Evolutionary conservation across 108 stramenopile genomes (phyloP), one percentile per base, ranked within the genome.

Genomic region (Skeletonema potamos): DNA sequence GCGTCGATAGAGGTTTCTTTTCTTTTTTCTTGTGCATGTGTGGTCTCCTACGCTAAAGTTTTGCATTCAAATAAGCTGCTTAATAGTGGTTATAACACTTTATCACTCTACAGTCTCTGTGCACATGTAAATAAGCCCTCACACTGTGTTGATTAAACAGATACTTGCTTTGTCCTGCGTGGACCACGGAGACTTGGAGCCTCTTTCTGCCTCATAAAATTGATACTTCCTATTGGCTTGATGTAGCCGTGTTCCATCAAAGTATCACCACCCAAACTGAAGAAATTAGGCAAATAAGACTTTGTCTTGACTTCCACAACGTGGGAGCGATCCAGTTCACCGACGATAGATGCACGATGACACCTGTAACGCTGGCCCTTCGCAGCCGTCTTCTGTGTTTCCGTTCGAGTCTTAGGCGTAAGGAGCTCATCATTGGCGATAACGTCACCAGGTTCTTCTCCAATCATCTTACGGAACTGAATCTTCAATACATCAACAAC

Each of bases 401-500:
- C 84, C 15, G 73, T 73, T 17, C 73, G 61, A n/a, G 43, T 61
- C 15, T 64, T 43, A 18, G 70, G 60, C 37, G 76, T 37, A 11
- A 83, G 63, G 17, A 85, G 62, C 3, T 83, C 84, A 61, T 86
- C 87, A 55, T 46, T 75, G 17, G 32, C 61, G 54, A 88, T 88
- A 12, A 73, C 56, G 10, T 81, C 84, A 37, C 89, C 89, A 6
- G 85, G 77, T 17, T 48, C 76, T 54, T 87, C 86, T 27, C 72
- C 57, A 41, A 89, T 87, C 29, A 82, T 13, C n/a, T 64, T 29
- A 1, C 73, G 60, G 74, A 87, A 82, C 32, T 36, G 51, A 36
- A 87, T 64, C 74, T 89, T 87, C 56, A 44, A 7, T 6, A 85
- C 4, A 68, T 87, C 89, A 58, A 85, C 81, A 28, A 89, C 15